A percentile compares a stretch with the other conserved stretches of the same genome.
phyloP scores from a whole-genome alignment of 345 rosid genomes.

The Dovyalis caffra region DNA sequence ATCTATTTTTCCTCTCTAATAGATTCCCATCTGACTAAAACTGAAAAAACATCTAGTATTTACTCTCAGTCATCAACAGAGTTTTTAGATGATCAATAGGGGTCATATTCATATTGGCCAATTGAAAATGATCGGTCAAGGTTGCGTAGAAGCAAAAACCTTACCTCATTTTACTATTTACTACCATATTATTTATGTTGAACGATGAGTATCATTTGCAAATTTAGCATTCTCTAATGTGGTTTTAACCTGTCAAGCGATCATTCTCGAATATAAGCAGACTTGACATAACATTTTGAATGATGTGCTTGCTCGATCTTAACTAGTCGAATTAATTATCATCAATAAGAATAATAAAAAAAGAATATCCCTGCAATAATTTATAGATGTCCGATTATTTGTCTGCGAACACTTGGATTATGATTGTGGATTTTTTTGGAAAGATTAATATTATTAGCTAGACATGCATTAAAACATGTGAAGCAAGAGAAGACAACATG shows the following conservation, averaged over 20 bases:
- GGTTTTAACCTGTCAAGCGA: neutral
- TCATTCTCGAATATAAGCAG: neutral
- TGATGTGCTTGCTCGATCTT: neutral
- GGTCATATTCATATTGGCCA: neutral
- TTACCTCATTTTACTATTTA: neutral
- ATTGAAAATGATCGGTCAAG: neutral
- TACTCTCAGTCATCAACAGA: too few species aligned
- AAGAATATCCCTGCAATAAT: too few species aligned
- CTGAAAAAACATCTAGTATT: neutral
- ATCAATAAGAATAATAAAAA: too few species aligned
- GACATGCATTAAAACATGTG: neutral
- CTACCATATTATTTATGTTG: neutral
- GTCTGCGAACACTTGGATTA: too few species aligned
- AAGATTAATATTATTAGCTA: neutral
- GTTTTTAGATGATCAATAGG: neutral
- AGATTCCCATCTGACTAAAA: conserved; percentile 5
- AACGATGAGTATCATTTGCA: too few species aligned
- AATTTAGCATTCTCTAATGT: neutral
- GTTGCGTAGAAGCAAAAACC: conserved; percentile 2
- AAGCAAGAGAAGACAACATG: neutral
- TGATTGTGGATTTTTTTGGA: neutral
- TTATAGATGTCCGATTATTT: too few species aligned
- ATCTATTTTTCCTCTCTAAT: neutral
- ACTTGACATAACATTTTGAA: too few species aligned
- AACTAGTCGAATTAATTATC: too few species aligned